phyloP scores from a whole-genome alignment of 1,284 basidiomycete species.

The Amylostereum chailletii region DNA sequence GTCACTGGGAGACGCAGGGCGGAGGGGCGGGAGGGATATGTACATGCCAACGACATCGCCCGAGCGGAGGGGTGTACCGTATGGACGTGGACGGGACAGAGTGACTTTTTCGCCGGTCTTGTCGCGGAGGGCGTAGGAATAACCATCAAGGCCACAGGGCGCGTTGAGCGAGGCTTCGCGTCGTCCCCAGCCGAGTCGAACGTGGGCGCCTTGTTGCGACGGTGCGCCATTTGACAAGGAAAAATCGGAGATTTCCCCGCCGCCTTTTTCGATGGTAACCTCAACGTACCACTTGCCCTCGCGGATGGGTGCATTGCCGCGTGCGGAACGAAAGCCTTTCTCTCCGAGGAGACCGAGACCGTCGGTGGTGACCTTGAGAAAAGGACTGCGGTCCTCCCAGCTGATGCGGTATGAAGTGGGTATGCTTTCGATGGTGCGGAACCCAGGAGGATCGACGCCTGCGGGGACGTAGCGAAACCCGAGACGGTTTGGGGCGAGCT shows the following conservation, averaged over 20 bases:
- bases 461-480: conserved; percentile 79
- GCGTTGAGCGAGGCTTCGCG: conserved; percentile 90
- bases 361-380: conserved; percentile 75
- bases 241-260: conserved; percentile 49
- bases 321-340: conserved; percentile 85
- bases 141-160: conserved; percentile 90
- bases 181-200: conserved; percentile 87
- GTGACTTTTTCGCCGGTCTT: conserved; percentile 88
- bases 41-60: conserved; percentile 94
- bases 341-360: conserved; percentile 74
- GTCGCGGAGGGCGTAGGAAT: conserved; percentile 89
- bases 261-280: conserved; percentile 71
- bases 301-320: conserved; percentile 84
- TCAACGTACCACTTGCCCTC: conserved; percentile 96
- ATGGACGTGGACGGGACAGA: conserved; percentile 72
- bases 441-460: conserved; percentile 62
- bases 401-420: conserved; percentile 63
- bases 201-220: conserved; percentile 60
- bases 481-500: conserved; percentile 64
- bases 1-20: conserved; percentile 45
- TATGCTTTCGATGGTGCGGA: conserved; percentile 71
- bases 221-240: conserved; percentile 22
- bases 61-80: conserved; percentile 66
- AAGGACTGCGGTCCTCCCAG: conserved; percentile 83
- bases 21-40: conserved; percentile 74